Conservation (phyloP, 2,329 filamentous ascomycete genomes). For the Ascochyta clinopodiicola region DNA sequence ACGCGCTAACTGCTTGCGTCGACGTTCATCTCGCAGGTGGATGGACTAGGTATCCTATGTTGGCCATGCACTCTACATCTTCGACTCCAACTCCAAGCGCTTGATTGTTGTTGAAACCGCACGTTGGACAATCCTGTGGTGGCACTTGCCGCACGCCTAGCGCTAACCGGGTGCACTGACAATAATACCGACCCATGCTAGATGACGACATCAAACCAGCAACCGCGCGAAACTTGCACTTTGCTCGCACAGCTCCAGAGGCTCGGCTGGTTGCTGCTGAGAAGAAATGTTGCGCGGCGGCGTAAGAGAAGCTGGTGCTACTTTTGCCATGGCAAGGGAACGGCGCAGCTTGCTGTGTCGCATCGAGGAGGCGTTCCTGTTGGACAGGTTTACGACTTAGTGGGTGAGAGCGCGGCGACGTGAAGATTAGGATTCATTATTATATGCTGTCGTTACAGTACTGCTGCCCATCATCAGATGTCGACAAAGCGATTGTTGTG, state of each 20-base stretch:
- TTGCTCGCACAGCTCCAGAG: not conserved
- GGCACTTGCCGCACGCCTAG: constrained; percentile 1
- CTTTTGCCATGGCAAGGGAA: not conserved
- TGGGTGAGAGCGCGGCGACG: not conserved
- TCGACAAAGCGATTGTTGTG: constrained; percentile 24
- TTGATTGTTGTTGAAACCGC: not conserved
- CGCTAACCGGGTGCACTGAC: constrained; percentile 8
- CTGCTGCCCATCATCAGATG: constrained; percentile 7
- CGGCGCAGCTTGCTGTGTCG: not conserved
- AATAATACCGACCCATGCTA: not conserved
- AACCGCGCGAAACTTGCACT: constrained; percentile 6
- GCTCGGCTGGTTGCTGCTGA: not conserved
- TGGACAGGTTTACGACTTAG: not conserved
- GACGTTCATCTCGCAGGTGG: too few species aligned
- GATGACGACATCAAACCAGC: constrained; percentile 11
- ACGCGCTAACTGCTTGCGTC: too few species aligned
- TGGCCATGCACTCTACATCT: not conserved
- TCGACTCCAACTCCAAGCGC: not conserved
- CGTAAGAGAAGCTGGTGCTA: not conserved
- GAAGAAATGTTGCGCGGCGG: not conserved
- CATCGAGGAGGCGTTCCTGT: not conserved
- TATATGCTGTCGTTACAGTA: constrained; percentile 12
- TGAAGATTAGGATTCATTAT: constrained; percentile 12
- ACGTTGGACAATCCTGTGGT: not conserved
- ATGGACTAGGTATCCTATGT: too few species aligned